Percentiles rank a stretch among this genome's conserved stretches.
These are phyloP conservation scores for Herpetospermum pedunculosum DNA, from an alignment of 306 rosid genomes.

Conservation along the genomic window DNA sequence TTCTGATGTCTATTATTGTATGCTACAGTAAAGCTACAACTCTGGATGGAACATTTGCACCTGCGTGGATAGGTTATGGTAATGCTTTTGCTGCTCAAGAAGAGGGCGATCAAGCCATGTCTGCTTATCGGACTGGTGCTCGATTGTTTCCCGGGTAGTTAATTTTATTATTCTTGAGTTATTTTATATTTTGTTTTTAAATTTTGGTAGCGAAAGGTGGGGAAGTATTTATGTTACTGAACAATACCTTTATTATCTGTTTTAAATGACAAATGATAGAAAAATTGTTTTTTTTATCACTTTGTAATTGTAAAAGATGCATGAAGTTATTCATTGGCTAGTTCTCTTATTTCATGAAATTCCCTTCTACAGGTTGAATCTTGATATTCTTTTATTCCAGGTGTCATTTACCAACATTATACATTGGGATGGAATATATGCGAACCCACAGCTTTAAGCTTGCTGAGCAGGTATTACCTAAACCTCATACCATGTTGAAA, in stretches of 20 bases:
- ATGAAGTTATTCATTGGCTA: conserved; percentile 1
- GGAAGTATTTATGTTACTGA: background rate
- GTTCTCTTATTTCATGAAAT: conserved; percentile 37
- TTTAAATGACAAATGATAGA: background rate
- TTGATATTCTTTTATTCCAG: conserved; percentile 75
- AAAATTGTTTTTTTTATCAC: background rate
- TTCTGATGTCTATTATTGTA: background rate
- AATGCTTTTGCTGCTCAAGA: conserved; percentile 90
- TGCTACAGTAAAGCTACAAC: conserved; percentile 76
- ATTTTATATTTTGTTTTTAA: background rate
- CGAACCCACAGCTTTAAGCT: conserved; percentile 95
- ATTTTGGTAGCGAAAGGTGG: background rate
- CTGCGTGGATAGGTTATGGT: conserved; percentile 96
- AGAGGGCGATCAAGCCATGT: conserved; percentile 99
- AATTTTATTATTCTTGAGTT: conserved; percentile 1
- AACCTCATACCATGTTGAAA: background rate
- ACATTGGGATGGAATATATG: conserved; percentile 99
- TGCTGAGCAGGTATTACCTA: conserved; percentile 70
- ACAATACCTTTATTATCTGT: background rate
- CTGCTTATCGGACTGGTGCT: conserved; percentile 94
- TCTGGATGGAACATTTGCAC: conserved; percentile 84
- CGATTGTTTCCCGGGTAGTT: conserved; percentile 92
- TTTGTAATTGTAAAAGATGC: background rate
- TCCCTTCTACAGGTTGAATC: conserved; percentile 46
- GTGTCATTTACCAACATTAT: conserved; percentile 93